Conservation (phyloP, 208 protist genomes). For the Acanthamoeba royreba region DNA sequence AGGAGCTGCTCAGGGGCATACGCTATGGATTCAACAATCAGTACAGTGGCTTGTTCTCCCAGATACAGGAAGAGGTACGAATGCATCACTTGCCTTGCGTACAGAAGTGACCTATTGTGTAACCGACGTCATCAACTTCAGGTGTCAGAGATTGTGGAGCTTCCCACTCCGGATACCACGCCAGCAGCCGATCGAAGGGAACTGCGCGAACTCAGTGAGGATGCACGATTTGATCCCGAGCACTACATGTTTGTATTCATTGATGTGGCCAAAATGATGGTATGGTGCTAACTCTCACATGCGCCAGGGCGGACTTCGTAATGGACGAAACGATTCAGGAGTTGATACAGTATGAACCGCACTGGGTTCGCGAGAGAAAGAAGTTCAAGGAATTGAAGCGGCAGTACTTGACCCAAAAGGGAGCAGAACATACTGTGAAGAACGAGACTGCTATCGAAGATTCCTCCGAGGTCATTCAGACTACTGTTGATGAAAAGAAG, state of each 20-base stretch:
- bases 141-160: neutral
- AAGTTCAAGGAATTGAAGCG: neutral
- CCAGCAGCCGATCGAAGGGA: neutral
- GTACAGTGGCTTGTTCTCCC: neutral
- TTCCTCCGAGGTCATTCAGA: too few relatives aligned
- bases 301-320: neutral
- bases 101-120: neutral
- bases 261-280: too few relatives aligned
- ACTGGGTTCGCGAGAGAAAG: neutral
- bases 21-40: conserved; percentile 24
- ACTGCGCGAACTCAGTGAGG: neutral
- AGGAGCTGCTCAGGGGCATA: neutral
- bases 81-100: neutral
- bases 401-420: neutral
- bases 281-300: too few relatives aligned
- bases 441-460: too few relatives aligned
- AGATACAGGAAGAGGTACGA: conserved; percentile 2
- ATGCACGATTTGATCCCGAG: conserved; percentile 14
- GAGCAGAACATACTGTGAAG: too few relatives aligned
- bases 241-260: neutral
- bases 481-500: neutral
- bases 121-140: neutral
- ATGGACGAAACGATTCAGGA: neutral
- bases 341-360: neutral
- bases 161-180: neutral